Evolutionary conservation across 495 filamentous ascomycete genomes (phyloP).

Genomic region (Cladorrhinum samala): DNA sequence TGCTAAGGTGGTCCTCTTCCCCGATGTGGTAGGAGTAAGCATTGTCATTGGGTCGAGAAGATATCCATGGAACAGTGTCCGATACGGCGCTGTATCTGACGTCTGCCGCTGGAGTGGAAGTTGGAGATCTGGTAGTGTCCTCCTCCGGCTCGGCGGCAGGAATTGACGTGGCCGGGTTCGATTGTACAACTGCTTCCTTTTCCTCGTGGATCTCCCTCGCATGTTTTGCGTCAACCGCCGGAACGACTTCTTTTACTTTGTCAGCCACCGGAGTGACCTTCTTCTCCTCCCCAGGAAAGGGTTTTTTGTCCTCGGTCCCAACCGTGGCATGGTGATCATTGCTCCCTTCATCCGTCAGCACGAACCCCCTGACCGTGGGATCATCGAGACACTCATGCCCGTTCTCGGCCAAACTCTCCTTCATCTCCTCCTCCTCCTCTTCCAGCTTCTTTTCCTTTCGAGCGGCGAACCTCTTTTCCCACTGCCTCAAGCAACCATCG

Average conservation of each 20-base stretch:
- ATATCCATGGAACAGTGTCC: not conserved
- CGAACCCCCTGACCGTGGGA: not conserved
- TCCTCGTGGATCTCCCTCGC: too few relatives aligned
- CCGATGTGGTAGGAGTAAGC: not conserved
- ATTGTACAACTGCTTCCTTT: too few relatives aligned
- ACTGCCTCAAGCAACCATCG: not conserved
- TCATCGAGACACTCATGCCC: not conserved
- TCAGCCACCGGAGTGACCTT: not conserved
- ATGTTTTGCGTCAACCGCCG: too few relatives aligned
- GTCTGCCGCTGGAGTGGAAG: not conserved
- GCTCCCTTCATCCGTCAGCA: not conserved
- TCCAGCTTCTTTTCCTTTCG: not conserved
- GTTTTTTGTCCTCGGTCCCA: not conserved
- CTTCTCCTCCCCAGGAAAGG: not conserved
- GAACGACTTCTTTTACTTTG: not conserved
- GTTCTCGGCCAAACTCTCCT: not conserved
- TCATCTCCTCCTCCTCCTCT: not conserved
- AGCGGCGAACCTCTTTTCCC: not conserved
- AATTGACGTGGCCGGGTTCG: too few relatives aligned
- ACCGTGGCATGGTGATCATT: not conserved
- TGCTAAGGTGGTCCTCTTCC: not conserved
- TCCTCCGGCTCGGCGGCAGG: too few relatives aligned
- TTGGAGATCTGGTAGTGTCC: too few relatives aligned
- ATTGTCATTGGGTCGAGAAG: constrained; percentile 1
- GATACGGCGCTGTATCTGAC: not conserved